Evolutionary conservation across 495 filamentous ascomycete genomes (phyloP).

Genomic region (Evansstolkia leycettana): DNA sequence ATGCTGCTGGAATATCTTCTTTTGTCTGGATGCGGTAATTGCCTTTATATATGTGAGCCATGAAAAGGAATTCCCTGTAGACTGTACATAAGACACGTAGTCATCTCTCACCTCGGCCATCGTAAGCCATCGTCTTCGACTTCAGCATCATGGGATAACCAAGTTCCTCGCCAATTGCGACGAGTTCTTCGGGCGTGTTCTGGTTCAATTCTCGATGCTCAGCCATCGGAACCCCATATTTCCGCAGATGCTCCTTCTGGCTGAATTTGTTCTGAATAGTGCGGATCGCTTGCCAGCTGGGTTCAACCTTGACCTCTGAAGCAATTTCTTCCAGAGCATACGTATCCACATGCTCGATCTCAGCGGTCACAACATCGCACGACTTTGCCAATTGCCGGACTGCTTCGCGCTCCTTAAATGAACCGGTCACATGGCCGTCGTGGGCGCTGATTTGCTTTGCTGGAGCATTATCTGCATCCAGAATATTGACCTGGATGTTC

Average conservation of each 20-base stretch:
- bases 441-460: slow-evolving; percentile 85
- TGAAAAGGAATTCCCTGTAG: slow-evolving; percentile 2
- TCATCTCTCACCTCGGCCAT: slow-evolving; percentile 53
- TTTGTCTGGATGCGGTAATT: slow-evolving; percentile 66
- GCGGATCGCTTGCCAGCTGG: slow-evolving; percentile 77
- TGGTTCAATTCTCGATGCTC: slow-evolving; percentile 49
- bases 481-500: slow-evolving; percentile 66
- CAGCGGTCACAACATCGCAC: slow-evolving; percentile 84
- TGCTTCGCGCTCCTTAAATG: slow-evolving; percentile 66
- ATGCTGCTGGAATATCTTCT: slow-evolving; percentile 55
- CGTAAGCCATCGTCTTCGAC: slow-evolving; percentile 83
- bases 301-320: slow-evolving; percentile 55
- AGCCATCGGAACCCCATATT: slow-evolving; percentile 57
- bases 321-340: slow-evolving; percentile 78
- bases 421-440: slow-evolving; percentile 64
- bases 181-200: slow-evolving; percentile 43
- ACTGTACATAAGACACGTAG: neutral
- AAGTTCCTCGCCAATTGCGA: slow-evolving; percentile 48
- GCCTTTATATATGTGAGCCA: no score
- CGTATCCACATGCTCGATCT: slow-evolving; percentile 96
- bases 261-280: slow-evolving; percentile 93
- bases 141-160: slow-evolving; percentile 95
- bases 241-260: slow-evolving; percentile 72
- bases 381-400: slow-evolving; percentile 64
- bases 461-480: slow-evolving; percentile 69